Evolutionary conservation across 495 filamentous ascomycete genomes (phyloP), one percentile per base, ranked within the genome.

Genomic region (Jackrogersella minutella): DNA sequence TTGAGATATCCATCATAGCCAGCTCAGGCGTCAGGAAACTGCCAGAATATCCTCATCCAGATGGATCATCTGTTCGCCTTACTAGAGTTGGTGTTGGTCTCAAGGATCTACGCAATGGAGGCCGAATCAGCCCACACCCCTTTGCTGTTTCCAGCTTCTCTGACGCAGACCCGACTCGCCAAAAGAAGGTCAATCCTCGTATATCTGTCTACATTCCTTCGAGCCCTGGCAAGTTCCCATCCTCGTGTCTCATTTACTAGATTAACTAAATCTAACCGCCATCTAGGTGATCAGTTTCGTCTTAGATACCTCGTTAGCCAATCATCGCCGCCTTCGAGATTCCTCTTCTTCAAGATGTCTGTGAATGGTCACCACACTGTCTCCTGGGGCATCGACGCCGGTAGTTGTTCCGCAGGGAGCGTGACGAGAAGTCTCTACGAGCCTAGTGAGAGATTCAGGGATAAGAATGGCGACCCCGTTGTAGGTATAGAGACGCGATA

Each of bases 121-220:
- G 24, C 31, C 43, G 47, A 44, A 24, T 21, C 11, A 52, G 44
- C 19, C 50, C 51, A 8, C 22, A 10, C 13, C 54, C 39, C 13
- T 54, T 44, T 28, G 3, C 28, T 19, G 58, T 51, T 33, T 31
- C 47, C 30, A 40, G 16, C 43, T 24, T 22, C 36, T 52, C 60
- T 14, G 54, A 60, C 41, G 16, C 49, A 14, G 67, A 68, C 44
- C 66, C 69, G 13, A 55, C 64, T 14, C 53, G 63, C 24, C 58
- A 68, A 19, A 75, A 64, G 61, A 80, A 80, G 55, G 36, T 72
- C 28, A 74, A 77, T 10, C 79, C 80, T 0, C 74, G 62, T 19
- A 67, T 78, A 28, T 80, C 82, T 5, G 81, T 83, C 33, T 85
- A 84, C 51, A 78, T 85, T 17, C 79, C 81, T 2, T 84, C 82